phyloP scores from a whole-genome alignment of 768 basidiomycete species.

The Calocera cornea region DNA sequence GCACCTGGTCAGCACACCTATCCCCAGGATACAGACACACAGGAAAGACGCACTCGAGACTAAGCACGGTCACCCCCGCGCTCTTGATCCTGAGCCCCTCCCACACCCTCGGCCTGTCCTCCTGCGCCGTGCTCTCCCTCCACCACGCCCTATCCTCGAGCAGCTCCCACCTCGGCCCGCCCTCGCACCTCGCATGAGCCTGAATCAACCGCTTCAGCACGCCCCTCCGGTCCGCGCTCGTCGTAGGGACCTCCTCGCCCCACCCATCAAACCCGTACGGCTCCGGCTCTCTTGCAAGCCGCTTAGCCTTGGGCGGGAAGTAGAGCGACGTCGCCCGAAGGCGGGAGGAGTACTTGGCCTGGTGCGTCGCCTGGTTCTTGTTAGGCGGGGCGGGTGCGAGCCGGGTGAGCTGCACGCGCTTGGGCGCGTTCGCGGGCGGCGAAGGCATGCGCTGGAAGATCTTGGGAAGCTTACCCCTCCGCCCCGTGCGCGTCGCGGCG shows the following conservation, averaged over 20 bases:
- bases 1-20: conserved; percentile 30
- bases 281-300: conserved; percentile 24
- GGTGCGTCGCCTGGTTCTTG: background rate
- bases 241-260: conserved; percentile 37
- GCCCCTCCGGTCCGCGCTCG: conserved; percentile 36
- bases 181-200: conserved; percentile 61
- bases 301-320: background rate
- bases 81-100: conserved; percentile 22
- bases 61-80: conserved; percentile 1
- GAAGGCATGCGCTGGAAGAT: background rate
- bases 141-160: conserved; percentile 66
- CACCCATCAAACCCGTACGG: conserved; percentile 34
- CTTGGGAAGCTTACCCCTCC: background rate
- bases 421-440: background rate
- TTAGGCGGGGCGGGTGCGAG: background rate
- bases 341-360: background rate
- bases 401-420: background rate
- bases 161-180: conserved; percentile 70
- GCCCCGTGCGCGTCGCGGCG: too few species aligned
- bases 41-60: background rate
- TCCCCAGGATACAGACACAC: conserved; percentile 22
- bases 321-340: background rate
- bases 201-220: conserved; percentile 49
- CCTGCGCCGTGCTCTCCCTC: conserved; percentile 35
- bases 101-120: conserved; percentile 9